A percentile compares a stretch with the other conserved stretches of the same genome.
phyloP scores from a whole-genome alignment of 108 stramenopile species.

The Cyclotella distinguenda region DNA sequence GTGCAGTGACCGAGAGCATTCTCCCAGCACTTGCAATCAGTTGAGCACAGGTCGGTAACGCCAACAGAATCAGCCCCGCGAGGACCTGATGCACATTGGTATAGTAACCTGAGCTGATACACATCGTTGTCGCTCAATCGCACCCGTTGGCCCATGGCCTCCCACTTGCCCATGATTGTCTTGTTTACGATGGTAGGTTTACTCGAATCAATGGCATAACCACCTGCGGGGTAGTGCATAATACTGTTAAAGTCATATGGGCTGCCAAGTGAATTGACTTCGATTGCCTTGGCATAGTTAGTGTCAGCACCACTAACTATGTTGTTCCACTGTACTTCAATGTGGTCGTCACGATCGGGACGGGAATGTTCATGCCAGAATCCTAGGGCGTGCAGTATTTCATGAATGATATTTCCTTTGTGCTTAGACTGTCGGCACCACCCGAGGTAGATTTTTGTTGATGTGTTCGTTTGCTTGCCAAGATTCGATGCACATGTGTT shows the following conservation, averaged over 20 bases:
- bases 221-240: slow-evolving; percentile 48
- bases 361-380: slow-evolving; percentile 60
- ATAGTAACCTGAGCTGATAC: slow-evolving; percentile 33
- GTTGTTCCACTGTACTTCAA: slow-evolving; percentile 33
- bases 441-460: slow-evolving; percentile 28
- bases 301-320: slow-evolving; percentile 9
- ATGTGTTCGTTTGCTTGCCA: slow-evolving; percentile 20
- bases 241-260: slow-evolving; percentile 50
- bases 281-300: slow-evolving; percentile 30
- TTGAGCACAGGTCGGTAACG: slow-evolving; percentile 34
- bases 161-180: slow-evolving; percentile 9
- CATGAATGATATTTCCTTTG: slow-evolving; percentile 41
- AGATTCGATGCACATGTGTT: slow-evolving; percentile 28
- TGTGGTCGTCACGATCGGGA: slow-evolving; percentile 52
- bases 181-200: slow-evolving; percentile 12
- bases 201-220: slow-evolving; percentile 27
- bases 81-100: slow-evolving; percentile 43
- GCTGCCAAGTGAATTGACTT: slow-evolving; percentile 32
- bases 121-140: slow-evolving; percentile 39
- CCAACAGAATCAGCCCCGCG: slow-evolving; percentile 6
- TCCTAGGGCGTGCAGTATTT: slow-evolving; percentile 53
- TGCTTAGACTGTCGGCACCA: slow-evolving; percentile 25
- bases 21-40: slow-evolving; percentile 48
- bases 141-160: slow-evolving; percentile 41
- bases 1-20: slow-evolving; percentile 27